These are phyloP conservation scores for Leptomonas seymouri DNA, from an alignment of 208 protist genomes.

Conservation along the genomic window DNA sequence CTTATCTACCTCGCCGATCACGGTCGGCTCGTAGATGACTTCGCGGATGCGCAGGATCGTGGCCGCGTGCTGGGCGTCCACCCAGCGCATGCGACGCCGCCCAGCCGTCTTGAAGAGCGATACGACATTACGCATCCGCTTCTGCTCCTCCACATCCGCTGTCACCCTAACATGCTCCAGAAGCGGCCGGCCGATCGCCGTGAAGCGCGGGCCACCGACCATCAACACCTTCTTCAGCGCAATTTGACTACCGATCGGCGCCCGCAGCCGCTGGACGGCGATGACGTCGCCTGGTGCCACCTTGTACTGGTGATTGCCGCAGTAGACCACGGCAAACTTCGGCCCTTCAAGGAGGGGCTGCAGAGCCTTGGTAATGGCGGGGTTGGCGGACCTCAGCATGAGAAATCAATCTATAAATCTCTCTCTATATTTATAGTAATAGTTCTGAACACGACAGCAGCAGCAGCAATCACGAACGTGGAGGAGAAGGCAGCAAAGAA, in stretches of 20 bases:
- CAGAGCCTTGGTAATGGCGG: constrained; percentile 45
- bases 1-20: constrained; percentile 87
- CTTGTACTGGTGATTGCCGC: constrained; percentile 91
- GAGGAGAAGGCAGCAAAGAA: too few relatives aligned
- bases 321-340: constrained; percentile 91
- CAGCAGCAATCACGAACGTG: constrained; percentile 6
- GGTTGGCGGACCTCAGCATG: constrained; percentile 48
- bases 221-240: constrained; percentile 90
- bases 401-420: background rate
- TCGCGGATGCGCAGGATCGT: constrained; percentile 85
- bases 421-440: too few relatives aligned
- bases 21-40: constrained; percentile 69
- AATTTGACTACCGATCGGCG: constrained; percentile 80
- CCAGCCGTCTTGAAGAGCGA: constrained; percentile 79
- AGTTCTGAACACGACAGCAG: background rate
- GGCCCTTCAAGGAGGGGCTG: constrained; percentile 58
- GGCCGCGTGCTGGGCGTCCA: constrained; percentile 77
- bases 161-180: constrained; percentile 65
- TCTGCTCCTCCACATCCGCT: constrained; percentile 91
- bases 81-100: constrained; percentile 65
- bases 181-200: constrained; percentile 87
- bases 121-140: constrained; percentile 86
- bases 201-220: constrained; percentile 85
- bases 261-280: constrained; percentile 75
- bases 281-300: constrained; percentile 83